Evolutionary conservation across 1,284 basidiomycete genomes (phyloP).

Genomic region (Moesziomyces globuligerus): DNA sequence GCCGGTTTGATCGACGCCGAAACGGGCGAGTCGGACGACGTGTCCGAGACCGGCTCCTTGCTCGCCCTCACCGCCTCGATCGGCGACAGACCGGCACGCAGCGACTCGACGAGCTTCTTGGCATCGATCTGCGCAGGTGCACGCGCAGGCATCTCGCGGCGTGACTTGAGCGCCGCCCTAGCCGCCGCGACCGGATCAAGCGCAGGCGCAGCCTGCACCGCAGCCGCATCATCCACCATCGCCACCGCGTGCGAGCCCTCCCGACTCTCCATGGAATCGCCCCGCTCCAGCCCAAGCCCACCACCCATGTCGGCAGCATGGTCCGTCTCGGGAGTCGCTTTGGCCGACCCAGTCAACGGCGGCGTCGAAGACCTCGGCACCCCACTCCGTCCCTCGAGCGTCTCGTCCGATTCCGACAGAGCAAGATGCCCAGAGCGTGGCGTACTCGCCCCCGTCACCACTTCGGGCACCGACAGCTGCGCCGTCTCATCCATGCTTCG

Average conservation of each 20-base stretch:
- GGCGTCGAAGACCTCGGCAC: conserved; percentile 33
- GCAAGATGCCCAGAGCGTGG: conserved; percentile 4
- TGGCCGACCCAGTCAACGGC: conserved; percentile 10
- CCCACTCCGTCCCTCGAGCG: not conserved
- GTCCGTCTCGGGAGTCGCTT: conserved; percentile 9
- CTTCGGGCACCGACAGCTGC: conserved; percentile 14
- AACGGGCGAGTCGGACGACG: not conserved
- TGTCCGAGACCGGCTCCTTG: conserved; percentile 10
- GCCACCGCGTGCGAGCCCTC: not conserved
- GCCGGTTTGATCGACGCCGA: not conserved
- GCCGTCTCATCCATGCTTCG: conserved; percentile 12
- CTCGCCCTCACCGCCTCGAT: conserved; percentile 37
- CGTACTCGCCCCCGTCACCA: conserved; percentile 6
- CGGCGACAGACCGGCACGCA: conserved; percentile 31
- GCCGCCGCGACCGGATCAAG: conserved; percentile 36
- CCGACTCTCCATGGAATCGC: not conserved
- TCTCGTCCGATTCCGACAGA: conserved; percentile 15
- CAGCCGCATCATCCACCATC: not conserved
- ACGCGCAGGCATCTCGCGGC: conserved; percentile 6
- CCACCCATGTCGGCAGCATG: conserved; percentile 8
- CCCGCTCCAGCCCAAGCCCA: conserved; percentile 1
- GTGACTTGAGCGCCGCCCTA: conserved; percentile 28
- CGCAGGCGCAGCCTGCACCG: conserved; percentile 2
- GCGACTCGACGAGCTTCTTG: conserved; percentile 41
- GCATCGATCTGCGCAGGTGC: conserved; percentile 30